Percentiles rank a stretch among this genome's conserved stretches.
These are phyloP conservation scores for Paecilomyces sp. DNA, from an alignment of 2,329 filamentous ascomycete genomes.

Conservation along the genomic window DNA sequence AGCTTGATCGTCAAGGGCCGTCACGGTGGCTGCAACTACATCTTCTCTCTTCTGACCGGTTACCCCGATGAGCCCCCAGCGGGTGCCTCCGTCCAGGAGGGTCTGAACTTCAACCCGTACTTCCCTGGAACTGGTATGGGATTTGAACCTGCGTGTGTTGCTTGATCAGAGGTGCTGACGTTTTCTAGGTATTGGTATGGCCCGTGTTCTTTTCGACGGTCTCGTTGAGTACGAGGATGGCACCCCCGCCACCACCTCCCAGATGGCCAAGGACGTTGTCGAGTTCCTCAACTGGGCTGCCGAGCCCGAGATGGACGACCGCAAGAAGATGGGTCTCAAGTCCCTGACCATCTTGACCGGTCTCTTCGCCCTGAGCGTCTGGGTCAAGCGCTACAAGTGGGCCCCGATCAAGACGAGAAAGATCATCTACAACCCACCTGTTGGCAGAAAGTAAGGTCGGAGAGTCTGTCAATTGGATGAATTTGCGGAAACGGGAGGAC, in stretches of 20 bases:
- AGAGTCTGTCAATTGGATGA: conserved; percentile 14
- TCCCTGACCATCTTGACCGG: conserved; percentile 72
- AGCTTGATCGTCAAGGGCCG: conserved; percentile 95
- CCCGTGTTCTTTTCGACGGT: conserved; percentile 93
- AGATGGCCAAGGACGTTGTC: conserved; percentile 99
- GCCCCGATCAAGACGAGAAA: conserved; percentile 91
- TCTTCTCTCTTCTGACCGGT: conserved; percentile 93
- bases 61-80: conserved; percentile 96
- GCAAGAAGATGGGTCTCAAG: conserved; percentile 99
- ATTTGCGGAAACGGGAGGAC: conserved; percentile 22
- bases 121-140: conserved; percentile 84
- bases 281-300: conserved; percentile 99
- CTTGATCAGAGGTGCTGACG: conserved; percentile 2
- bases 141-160: neutral
- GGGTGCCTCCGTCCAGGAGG: conserved; percentile 73
- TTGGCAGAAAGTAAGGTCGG: conserved; percentile 25
- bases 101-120: conserved; percentile 99
- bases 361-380: conserved; percentile 81
- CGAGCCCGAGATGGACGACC: conserved; percentile 98
- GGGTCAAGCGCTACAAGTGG: conserved; percentile 99
- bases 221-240: conserved; percentile 97
- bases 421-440: conserved; percentile 76
- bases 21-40: conserved; percentile 97
- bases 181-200: conserved; percentile 74
- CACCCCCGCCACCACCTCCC: conserved; percentile 87